A percentile compares a stretch with the other conserved stretches of the same genome.
Evolutionary conservation across 768 basidiomycete species (phyloP).

Genomic region (Glaciozyma martinii): DNA sequence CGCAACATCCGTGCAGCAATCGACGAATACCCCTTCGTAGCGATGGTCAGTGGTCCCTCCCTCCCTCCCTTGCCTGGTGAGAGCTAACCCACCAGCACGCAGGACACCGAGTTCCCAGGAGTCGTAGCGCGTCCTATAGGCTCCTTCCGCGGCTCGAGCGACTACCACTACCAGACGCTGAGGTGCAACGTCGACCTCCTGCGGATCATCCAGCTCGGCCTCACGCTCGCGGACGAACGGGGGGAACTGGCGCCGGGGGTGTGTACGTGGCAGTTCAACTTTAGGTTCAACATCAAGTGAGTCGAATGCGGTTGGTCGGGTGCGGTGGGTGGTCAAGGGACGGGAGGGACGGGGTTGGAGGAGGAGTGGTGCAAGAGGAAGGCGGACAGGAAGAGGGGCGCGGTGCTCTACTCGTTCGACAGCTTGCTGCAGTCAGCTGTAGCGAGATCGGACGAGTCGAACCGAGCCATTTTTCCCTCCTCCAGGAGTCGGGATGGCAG

Average conservation of each 20-base stretch:
- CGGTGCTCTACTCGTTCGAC: neutral
- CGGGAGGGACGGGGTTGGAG: neutral
- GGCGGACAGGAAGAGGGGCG: neutral
- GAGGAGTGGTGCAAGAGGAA: neutral
- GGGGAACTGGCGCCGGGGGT: slow-evolving; percentile 83
- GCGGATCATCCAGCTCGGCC: slow-evolving; percentile 93
- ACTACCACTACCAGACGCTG: slow-evolving; percentile 99
- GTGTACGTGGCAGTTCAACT: slow-evolving; percentile 99
- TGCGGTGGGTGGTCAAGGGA: neutral
- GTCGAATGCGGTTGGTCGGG: slow-evolving; percentile 31
- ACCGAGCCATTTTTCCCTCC: too few relatives aligned
- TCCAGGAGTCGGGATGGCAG: too few relatives aligned
- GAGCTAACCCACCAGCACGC: slow-evolving; percentile 2
- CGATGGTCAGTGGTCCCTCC: slow-evolving; percentile 58
- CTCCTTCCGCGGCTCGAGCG: slow-evolving; percentile 87
- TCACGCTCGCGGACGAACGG: slow-evolving; percentile 87
- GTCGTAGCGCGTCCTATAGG: slow-evolving; percentile 97
- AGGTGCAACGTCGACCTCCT: slow-evolving; percentile 93
- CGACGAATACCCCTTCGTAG: slow-evolving; percentile 82
- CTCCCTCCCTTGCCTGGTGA: neutral
- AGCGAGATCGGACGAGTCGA: too few relatives aligned
- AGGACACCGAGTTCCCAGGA: slow-evolving; percentile 99
- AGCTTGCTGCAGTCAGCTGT: too few relatives aligned
- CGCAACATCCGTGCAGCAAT: slow-evolving; percentile 73
- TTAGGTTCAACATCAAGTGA: slow-evolving; percentile 79